Percentiles rank a stretch among this genome's conserved stretches.
Evolutionary conservation across 331 rosid species (phyloP).

Genomic region (Malus hybrid): DNA sequence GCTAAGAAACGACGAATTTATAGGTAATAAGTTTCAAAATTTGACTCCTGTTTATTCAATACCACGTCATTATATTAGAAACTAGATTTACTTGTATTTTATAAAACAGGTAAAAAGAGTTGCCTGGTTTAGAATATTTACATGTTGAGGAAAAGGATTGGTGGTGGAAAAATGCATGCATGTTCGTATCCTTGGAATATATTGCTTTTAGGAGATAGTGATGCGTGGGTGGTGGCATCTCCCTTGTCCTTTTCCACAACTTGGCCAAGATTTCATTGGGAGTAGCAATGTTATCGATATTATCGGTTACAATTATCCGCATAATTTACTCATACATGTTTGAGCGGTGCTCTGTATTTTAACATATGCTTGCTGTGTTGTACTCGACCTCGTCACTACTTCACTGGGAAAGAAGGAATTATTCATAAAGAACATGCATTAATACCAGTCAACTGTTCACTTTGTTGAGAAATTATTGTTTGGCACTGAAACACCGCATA

Average conservation of each 20-base stretch:
- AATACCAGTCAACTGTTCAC: too few species aligned
- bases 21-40: too few species aligned
- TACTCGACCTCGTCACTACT: background rate
- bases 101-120: background rate
- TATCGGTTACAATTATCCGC: background rate
- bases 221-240: conserved; percentile 4
- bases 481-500: too few species aligned
- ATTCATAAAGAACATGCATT: too few species aligned
- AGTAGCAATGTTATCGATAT: background rate
- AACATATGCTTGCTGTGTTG: background rate
- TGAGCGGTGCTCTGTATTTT: background rate
- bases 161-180: background rate
- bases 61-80: too few species aligned
- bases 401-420: too few species aligned
- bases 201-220: conserved; percentile 14
- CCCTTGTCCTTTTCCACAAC: background rate
- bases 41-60: too few species aligned
- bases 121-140: background rate
- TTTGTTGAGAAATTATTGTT: too few species aligned
- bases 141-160: background rate
- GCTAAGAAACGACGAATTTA: too few species aligned
- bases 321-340: background rate
- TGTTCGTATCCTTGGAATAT: background rate
- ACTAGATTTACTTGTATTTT: too few species aligned
- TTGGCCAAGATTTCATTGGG: conserved; percentile 4